Evolutionary conservation across 192 early-diverging fungal species (phyloP), one percentile per base, ranked within the genome.

Genomic region (Podochytrium sp.): DNA sequence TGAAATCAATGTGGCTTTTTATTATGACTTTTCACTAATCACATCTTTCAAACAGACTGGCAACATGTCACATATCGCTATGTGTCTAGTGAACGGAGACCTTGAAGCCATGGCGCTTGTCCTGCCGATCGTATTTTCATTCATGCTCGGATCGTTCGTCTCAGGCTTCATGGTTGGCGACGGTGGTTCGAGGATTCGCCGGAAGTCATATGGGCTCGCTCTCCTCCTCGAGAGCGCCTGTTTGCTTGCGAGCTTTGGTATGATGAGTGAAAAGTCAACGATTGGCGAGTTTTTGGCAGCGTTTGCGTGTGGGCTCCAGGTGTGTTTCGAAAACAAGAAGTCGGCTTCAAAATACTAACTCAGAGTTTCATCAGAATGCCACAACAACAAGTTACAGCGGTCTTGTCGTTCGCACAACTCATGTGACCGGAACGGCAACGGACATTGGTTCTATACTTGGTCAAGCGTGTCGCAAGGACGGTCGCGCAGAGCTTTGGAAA

Each of bases 391-490:
- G 52, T 42, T 87, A 86, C 62, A 82, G 80, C 4, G 86, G 86
- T 10, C 76, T 81, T 25, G 84, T 81, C n/a, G 77, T 87, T 0
- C 76, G 86, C 5, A 87, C 86, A 27, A 87, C 86, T 38, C 86
- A 87, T 63, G 81, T 87, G 80, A 87, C 86, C 23, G 86, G 86
- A 32, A 84, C 83, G 41, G 53, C 66, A 34, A 84, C 82, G 12
- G 86, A 87, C 56, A 87, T 87, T 65, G 86, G 86, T 27, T 86
- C 84, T 65, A 86, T 87, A 53, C 30, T 84, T n/a, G 86, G 86
- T 0, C 86, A 87, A 60, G 76, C 82, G 4, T 80, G 78, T 53
- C 65, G 84, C 25, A 58, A 62, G 20, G 84, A 86, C 71, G 76
- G 78, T 27, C 50, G 76, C 39, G 79, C 82, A 20, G 84, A 84